phyloP scores from a whole-genome alignment of 805 yeast species.

The Saturnispora serradocipensis region DNA sequence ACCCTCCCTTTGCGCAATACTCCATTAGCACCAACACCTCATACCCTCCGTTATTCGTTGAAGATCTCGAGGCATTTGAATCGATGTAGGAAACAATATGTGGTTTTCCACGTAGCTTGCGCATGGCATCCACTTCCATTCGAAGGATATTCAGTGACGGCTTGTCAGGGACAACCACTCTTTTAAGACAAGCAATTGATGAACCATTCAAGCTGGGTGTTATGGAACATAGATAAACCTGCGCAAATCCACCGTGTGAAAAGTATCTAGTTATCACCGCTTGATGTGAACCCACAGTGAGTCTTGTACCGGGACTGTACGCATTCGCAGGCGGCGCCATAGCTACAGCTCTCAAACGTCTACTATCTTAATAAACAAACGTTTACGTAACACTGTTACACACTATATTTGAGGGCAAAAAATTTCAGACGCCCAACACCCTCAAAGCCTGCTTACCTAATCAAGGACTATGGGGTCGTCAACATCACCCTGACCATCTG shows the following conservation, averaged over 20 bases:
- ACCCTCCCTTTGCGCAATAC: conserved; percentile 63
- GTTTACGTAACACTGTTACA: not conserved
- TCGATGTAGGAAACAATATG: conserved; percentile 64
- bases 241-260: conserved; percentile 62
- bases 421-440: not conserved
- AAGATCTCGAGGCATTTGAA: conserved; percentile 59
- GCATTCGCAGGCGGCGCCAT: conserved; percentile 15
- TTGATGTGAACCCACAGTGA: conserved; percentile 43
- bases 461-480: conserved; percentile 28
- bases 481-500: conserved; percentile 24
- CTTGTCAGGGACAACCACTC: conserved; percentile 68
- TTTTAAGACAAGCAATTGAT: conserved; percentile 54
- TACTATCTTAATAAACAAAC: not conserved
- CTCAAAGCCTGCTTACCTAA: conserved; percentile 4
- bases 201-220: conserved; percentile 31
- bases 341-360: not conserved
- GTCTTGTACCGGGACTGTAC: conserved; percentile 34
- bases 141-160: conserved; percentile 55
- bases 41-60: conserved; percentile 35
- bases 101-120: conserved; percentile 44
- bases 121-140: conserved; percentile 76
- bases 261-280: conserved; percentile 37
- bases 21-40: conserved; percentile 80
- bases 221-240: conserved; percentile 58
- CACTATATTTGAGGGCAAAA: not conserved